Evolutionary conservation across 2,329 filamentous ascomycete genomes (phyloP).

Genomic region (Sphaerulina vaccinii): DNA sequence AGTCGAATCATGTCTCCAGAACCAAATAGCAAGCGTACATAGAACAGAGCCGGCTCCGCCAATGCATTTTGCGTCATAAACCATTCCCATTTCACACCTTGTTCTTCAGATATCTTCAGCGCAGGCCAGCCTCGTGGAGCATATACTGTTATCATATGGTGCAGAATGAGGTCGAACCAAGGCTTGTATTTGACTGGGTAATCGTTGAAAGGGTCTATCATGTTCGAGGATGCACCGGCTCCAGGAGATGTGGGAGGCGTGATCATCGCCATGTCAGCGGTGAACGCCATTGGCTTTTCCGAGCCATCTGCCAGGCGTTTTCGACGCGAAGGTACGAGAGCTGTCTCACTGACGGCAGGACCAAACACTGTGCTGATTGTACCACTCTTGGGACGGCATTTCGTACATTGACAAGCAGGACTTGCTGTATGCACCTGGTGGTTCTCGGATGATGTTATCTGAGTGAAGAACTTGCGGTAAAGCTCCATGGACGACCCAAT

Average conservation of each 20-base stretch:
- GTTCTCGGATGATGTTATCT: not conserved
- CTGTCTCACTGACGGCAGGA: slow-evolving; percentile 1
- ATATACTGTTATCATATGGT: slow-evolving; percentile 39
- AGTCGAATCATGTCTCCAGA: slow-evolving; percentile 36
- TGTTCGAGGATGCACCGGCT: slow-evolving; percentile 16
- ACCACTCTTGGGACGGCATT: not conserved
- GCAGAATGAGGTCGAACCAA: slow-evolving; percentile 34
- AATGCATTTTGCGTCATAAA: slow-evolving; percentile 37
- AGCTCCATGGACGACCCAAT: slow-evolving; percentile 1
- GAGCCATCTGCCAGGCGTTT: slow-evolving; percentile 27
- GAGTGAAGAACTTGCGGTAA: slow-evolving; percentile 7
- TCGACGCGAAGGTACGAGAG: slow-evolving; percentile 9
- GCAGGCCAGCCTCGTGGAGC: slow-evolving; percentile 38
- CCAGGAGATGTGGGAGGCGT: slow-evolving; percentile 24
- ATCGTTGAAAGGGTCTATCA: slow-evolving; percentile 34
- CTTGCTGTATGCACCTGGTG: not conserved
- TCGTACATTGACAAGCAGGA: not conserved
- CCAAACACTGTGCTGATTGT: not conserved
- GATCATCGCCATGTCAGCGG: slow-evolving; percentile 20
- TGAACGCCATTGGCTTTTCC: slow-evolving; percentile 17
- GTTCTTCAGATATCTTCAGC: slow-evolving; percentile 32
- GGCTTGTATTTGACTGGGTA: slow-evolving; percentile 35
- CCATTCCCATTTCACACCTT: slow-evolving; percentile 35
- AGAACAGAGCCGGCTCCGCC: slow-evolving; percentile 36
- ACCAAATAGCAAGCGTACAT: slow-evolving; percentile 36